These are phyloP conservation scores for Taxawa tesnikishii DNA, from an alignment of 2,329 filamentous ascomycete species.

Conservation along the genomic window DNA sequence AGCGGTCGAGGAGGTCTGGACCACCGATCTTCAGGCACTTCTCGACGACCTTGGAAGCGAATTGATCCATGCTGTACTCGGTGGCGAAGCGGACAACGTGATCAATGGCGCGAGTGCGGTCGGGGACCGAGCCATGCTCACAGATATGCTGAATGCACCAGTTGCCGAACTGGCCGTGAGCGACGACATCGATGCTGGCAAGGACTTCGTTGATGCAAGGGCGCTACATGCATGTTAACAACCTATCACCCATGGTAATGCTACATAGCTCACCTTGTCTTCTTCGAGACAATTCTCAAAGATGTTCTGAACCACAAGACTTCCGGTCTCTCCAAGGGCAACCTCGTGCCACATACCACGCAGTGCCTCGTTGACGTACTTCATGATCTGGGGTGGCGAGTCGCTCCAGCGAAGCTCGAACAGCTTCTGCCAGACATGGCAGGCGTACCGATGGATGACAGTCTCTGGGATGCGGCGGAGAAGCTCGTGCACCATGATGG, in stretches of 20 bases:
- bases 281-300: constrained; percentile 99
- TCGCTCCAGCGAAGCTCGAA: constrained; percentile 96
- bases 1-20: constrained; percentile 77
- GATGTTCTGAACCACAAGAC: constrained; percentile 96
- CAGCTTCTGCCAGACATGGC: constrained; percentile 98
- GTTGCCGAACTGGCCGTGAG: constrained; percentile 96
- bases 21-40: constrained; percentile 98
- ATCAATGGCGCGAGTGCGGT: constrained; percentile 86
- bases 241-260: constrained; percentile 1
- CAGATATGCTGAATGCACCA: constrained; percentile 99
- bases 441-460: constrained; percentile 95
- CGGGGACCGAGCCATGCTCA: constrained; percentile 82
- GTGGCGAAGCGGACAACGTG: constrained; percentile 88
- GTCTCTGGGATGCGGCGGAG: constrained; percentile 93
- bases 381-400: constrained; percentile 95
- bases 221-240: constrained; percentile 46
- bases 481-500: constrained; percentile 96
- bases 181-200: constrained; percentile 86
- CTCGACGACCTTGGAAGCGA: constrained; percentile 97
- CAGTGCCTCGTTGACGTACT: constrained; percentile 90
- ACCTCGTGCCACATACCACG: constrained; percentile 98
- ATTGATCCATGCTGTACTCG: constrained; percentile 98
- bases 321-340: constrained; percentile 91
- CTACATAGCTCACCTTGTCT: constrained; percentile 61
- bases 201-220: constrained; percentile 96